Conservation (phyloP, 148 eudicot species). For the Hydrangea macrophylla region DNA sequence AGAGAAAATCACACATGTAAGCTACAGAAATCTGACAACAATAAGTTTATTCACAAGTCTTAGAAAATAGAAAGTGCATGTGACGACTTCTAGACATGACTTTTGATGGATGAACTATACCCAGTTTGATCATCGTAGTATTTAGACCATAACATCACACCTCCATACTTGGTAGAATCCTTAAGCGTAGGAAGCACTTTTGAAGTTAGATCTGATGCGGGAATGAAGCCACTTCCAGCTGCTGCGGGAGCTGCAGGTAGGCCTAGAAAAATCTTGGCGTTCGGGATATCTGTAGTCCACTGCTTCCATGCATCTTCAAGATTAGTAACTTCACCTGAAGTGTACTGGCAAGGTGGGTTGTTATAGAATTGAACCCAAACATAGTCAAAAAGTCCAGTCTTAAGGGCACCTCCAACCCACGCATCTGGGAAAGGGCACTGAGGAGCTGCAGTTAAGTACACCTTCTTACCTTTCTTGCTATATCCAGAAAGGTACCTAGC, state of each 20-base stretch:
- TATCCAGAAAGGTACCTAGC: background rate
- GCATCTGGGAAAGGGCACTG: constrained; percentile 16
- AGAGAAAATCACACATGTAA: too few species aligned
- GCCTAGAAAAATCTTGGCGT: background rate
- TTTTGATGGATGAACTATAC: background rate
- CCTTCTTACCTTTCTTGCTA: constrained; percentile 2
- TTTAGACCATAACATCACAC: background rate
- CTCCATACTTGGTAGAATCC: background rate
- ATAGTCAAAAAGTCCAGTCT: constrained; percentile 7
- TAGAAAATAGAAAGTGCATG: background rate
- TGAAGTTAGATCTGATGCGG: background rate
- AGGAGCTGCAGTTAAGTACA: constrained; percentile 28
- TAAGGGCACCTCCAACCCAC: background rate
- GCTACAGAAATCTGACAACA: background rate
- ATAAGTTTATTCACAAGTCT: background rate
- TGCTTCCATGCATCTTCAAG: background rate
- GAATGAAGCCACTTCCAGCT: background rate
- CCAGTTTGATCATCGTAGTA: background rate
- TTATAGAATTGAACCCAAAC: background rate
- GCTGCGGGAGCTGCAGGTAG: background rate
- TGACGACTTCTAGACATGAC: background rate
- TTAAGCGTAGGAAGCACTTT: background rate
- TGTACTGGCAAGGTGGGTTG: constrained; percentile 2
- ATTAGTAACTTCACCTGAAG: background rate
- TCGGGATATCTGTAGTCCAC: background rate